These are phyloP conservation scores for Kwoniella botswanensis DNA, from an alignment of 768 basidiomycete genomes.

Conservation along the genomic window DNA sequence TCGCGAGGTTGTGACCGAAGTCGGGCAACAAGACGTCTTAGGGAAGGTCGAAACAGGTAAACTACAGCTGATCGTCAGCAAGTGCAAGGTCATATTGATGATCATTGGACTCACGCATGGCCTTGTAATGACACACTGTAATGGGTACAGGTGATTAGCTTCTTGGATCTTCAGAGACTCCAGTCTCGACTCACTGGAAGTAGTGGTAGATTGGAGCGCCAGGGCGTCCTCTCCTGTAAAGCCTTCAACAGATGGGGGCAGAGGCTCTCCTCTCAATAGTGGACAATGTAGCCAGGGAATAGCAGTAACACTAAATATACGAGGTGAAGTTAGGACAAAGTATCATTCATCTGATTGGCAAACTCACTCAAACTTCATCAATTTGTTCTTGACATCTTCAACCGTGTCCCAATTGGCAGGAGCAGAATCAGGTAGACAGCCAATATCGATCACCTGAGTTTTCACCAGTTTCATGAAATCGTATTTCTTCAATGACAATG, in stretches of 20 bases:
- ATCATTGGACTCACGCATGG: slow-evolving; percentile 30
- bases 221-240: slow-evolving; percentile 26
- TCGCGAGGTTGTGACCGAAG: slow-evolving; percentile 25
- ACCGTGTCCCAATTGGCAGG: slow-evolving; percentile 40
- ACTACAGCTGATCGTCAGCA: slow-evolving; percentile 22
- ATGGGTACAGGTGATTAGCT: too few relatives aligned
- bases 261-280: slow-evolving; percentile 30
- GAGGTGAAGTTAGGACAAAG: too few relatives aligned
- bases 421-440: slow-evolving; percentile 40
- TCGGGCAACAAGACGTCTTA: slow-evolving; percentile 43
- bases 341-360: too few relatives aligned
- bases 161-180: too few relatives aligned
- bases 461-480: slow-evolving; percentile 45
- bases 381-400: slow-evolving; percentile 25
- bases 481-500: slow-evolving; percentile 32
- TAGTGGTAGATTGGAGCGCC: slow-evolving; percentile 29
- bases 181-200: slow-evolving; percentile 29
- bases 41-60: slow-evolving; percentile 47
- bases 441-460: slow-evolving; percentile 45
- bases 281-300: slow-evolving; percentile 42
- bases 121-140: slow-evolving; percentile 52
- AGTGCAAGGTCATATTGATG: too few relatives aligned
- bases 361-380: slow-evolving; percentile 41
- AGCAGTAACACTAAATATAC: slow-evolving; percentile 19
- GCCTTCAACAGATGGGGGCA: slow-evolving; percentile 27